Evolutionary conservation across 2,329 filamentous ascomycete genomes (phyloP).

Genomic region (Fusarium globosum): DNA sequence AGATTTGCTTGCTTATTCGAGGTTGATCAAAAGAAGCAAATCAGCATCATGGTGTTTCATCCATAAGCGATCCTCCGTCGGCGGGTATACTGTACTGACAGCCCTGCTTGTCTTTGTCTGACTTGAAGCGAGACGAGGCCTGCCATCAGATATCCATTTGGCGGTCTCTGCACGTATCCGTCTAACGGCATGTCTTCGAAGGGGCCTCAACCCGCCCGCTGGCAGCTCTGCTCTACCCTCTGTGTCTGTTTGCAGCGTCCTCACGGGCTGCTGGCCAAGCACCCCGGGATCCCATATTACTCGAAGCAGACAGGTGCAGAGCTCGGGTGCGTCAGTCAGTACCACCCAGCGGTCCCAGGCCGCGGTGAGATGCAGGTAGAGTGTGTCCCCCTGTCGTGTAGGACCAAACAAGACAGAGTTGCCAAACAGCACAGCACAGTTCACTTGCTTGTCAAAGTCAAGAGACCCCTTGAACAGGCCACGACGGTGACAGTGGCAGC

Average conservation of each 20-base stretch:
- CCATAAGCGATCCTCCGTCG: slow-evolving; percentile 12
- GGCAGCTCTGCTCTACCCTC: slow-evolving; percentile 19
- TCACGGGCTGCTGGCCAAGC: slow-evolving; percentile 25
- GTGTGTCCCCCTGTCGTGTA: slow-evolving; percentile 7
- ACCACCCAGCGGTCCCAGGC: slow-evolving; percentile 37
- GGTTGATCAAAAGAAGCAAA: slow-evolving; percentile 13
- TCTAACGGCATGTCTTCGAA: slow-evolving; percentile 34
- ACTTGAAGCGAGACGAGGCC: slow-evolving; percentile 32
- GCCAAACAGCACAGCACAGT: slow-evolving; percentile 1
- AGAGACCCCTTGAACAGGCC: slow-evolving; percentile 35
- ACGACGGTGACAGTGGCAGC: slow-evolving; percentile 19
- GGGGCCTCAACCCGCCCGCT: slow-evolving; percentile 39
- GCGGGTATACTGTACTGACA: neutral
- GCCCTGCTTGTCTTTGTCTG: slow-evolving; percentile 17
- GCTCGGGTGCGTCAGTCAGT: slow-evolving; percentile 33
- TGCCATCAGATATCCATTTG: slow-evolving; percentile 37
- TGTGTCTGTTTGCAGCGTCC: slow-evolving; percentile 18
- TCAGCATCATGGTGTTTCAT: slow-evolving; percentile 29
- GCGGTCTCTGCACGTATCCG: slow-evolving; percentile 35
- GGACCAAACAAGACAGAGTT: slow-evolving; percentile 3
- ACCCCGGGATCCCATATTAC: slow-evolving; percentile 35
- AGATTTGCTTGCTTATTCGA: slow-evolving; percentile 32
- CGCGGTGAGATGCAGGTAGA: slow-evolving; percentile 36
- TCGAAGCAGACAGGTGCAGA: slow-evolving; percentile 43
- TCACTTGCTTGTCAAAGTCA: slow-evolving; percentile 22